phyloP scores from a whole-genome alignment of 495 filamentous ascomycete genomes.

The Annulohypoxylon bovei region DNA sequence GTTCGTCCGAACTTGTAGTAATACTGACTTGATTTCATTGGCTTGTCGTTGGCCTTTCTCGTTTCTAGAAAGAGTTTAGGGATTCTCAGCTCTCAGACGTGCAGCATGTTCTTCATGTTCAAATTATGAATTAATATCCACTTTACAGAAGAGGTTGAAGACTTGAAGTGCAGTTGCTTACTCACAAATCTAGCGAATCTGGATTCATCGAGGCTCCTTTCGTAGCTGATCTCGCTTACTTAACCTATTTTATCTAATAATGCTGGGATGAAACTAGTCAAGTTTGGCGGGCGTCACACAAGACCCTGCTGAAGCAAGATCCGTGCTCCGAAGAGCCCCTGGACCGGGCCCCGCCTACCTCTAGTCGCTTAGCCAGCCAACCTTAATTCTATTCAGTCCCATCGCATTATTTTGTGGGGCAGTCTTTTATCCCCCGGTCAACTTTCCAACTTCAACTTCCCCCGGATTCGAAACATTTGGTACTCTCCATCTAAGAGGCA shows the following conservation, averaged over 20 bases:
- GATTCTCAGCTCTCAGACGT: slow-evolving; percentile 14
- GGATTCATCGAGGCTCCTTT: slow-evolving; percentile 7
- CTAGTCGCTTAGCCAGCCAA: slow-evolving; percentile 29
- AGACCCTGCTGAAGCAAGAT: slow-evolving; percentile 45
- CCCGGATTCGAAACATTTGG: slow-evolving; percentile 13
- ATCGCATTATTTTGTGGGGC: slow-evolving; percentile 8
- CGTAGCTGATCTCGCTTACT: slow-evolving; percentile 15
- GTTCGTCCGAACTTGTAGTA: not conserved
- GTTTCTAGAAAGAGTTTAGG: not conserved
- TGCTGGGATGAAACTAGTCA: slow-evolving; percentile 43
- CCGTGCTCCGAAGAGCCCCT: slow-evolving; percentile 42
- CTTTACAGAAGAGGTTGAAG: not conserved
- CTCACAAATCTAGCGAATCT: not conserved
- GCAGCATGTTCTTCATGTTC: slow-evolving; percentile 3
- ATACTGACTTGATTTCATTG: not conserved
- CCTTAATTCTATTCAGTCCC: slow-evolving; percentile 25
- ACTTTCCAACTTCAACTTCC: slow-evolving; percentile 15
- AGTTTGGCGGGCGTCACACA: slow-evolving; percentile 47
- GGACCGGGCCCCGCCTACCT: slow-evolving; percentile 1
- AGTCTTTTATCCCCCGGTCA: slow-evolving; percentile 17
- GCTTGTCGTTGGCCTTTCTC: not conserved
- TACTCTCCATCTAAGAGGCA: not conserved
- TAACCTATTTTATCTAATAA: slow-evolving; percentile 17
- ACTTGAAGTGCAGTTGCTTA: slow-evolving; percentile 10
- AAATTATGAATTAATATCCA: not conserved